Percentiles rank a stretch among this genome's conserved stretches.
Evolutionary conservation across 768 basidiomycete species (phyloP).

Genomic region (Cystobasidiopsis lactophilus): DNA sequence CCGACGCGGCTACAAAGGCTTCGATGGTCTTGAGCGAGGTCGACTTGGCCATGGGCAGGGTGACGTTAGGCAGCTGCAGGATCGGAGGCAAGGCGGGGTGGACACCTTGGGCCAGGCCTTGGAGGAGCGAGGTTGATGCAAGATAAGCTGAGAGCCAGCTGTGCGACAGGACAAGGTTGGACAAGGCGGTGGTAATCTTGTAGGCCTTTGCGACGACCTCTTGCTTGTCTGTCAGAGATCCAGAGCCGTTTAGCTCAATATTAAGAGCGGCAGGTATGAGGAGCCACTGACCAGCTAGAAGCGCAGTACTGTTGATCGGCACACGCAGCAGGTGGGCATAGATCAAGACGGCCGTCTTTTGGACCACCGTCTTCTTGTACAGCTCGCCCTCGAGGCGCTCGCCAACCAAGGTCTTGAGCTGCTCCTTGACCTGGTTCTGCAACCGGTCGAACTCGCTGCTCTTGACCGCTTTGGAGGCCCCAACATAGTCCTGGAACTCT

Average conservation of each 20-base stretch:
- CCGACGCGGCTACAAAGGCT: constrained; percentile 13
- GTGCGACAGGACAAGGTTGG: constrained; percentile 60
- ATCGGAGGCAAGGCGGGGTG: constrained; percentile 28
- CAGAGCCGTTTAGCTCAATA: background rate
- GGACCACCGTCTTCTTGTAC: constrained; percentile 21
- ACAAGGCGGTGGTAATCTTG: constrained; percentile 33
- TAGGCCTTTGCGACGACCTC: constrained; percentile 13
- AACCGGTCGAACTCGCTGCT: constrained; percentile 25
- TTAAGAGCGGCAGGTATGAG: background rate
- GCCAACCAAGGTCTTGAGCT: constrained; percentile 5
- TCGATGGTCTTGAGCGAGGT: constrained; percentile 9
- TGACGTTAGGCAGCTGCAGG: constrained; percentile 57
- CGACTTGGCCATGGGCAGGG: constrained; percentile 23
- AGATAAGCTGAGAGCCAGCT: constrained; percentile 72
- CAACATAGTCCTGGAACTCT: constrained; percentile 22
- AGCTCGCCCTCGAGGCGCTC: constrained; percentile 15
- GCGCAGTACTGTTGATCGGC: constrained; percentile 32
- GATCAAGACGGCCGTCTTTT: constrained; percentile 43
- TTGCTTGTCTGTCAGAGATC: constrained; percentile 12
- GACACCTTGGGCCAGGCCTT: constrained; percentile 63
- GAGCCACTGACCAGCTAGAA: constrained; percentile 40
- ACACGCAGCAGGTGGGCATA: constrained; percentile 66
- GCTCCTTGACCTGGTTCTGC: constrained; percentile 13
- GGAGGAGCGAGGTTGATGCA: constrained; percentile 56
- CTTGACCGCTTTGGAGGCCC: constrained; percentile 27